phyloP scores from a whole-genome alignment of 1,139 yeast genomes.

The Sugiyamaella japonica region DNA sequence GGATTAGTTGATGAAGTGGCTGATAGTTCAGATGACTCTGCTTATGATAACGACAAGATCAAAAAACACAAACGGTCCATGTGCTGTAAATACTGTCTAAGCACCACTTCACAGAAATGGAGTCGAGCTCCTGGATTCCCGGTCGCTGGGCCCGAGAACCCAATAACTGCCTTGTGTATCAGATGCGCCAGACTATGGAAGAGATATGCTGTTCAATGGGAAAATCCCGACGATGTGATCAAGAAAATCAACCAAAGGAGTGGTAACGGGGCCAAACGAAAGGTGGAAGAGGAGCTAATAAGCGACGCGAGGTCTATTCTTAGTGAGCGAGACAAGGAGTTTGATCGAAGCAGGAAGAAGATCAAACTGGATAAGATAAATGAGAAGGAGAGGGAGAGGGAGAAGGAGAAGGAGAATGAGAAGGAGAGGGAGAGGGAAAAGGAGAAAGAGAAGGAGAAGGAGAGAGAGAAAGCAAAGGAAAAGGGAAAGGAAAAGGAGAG shows the following conservation, averaged over 20 bases:
- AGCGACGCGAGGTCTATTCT: conserved; percentile 63
- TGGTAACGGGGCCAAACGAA: conserved; percentile 56
- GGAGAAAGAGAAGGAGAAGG: conserved; percentile 25
- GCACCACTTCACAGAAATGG: conserved; percentile 62
- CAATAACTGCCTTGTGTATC: conserved; percentile 63
- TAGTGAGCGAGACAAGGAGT: conserved; percentile 47
- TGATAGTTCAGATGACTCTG: conserved; percentile 69
- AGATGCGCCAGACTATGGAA: conserved; percentile 93
- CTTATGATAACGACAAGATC: conserved; percentile 58
- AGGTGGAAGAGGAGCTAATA: conserved; percentile 69
- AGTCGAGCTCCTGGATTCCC: conserved; percentile 64
- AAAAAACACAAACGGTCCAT: conserved; percentile 43
- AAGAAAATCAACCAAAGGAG: conserved; percentile 50
- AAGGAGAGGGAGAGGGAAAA: no score
- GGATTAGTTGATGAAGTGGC: conserved; percentile 53
- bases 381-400: conserved; percentile 19
- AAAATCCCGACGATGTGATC: conserved; percentile 67
- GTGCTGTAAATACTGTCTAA: conserved; percentile 65
- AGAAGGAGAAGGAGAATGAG: conserved; percentile 18
- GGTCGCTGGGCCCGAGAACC: conserved; percentile 43
- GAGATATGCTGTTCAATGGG: conserved; percentile 89
- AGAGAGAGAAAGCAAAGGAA: conserved; percentile 9
- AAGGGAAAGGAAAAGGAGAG: conserved; percentile 19
- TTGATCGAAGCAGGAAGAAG: conserved; percentile 32
- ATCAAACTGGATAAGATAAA: conserved; percentile 24